Conservation (phyloP, 768 basidiomycete genomes). For the Lepiota brunneoincarnata region DNA sequence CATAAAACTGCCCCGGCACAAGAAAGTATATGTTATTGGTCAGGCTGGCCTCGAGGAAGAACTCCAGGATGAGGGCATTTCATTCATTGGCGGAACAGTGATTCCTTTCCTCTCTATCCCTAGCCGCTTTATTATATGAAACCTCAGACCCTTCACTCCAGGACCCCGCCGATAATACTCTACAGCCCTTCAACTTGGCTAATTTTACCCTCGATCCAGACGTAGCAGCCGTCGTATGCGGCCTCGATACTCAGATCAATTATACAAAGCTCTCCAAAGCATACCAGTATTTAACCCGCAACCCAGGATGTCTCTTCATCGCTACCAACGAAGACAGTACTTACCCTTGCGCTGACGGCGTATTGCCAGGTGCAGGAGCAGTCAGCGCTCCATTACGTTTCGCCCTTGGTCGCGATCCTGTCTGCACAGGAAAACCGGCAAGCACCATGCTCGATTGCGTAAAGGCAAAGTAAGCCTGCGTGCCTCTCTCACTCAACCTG, state of each 20-base stretch:
- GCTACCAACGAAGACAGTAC: slow-evolving; percentile 93
- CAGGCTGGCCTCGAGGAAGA: slow-evolving; percentile 93
- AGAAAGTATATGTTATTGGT: slow-evolving; percentile 96
- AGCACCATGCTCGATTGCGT: slow-evolving; percentile 93
- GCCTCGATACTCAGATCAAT: slow-evolving; percentile 82
- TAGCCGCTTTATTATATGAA: slow-evolving; percentile 1
- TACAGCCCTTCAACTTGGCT: slow-evolving; percentile 63
- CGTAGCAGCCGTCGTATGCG: slow-evolving; percentile 93
- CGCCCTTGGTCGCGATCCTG: slow-evolving; percentile 66
- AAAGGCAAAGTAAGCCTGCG: slow-evolving; percentile 48
- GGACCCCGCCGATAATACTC: slow-evolving; percentile 83
- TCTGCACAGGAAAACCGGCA: slow-evolving; percentile 89
- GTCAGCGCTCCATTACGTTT: slow-evolving; percentile 80
- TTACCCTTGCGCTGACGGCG: slow-evolving; percentile 68
- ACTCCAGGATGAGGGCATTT: slow-evolving; percentile 81
- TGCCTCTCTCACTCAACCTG: neutral
- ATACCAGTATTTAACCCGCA: slow-evolving; percentile 82
- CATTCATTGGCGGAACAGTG: slow-evolving; percentile 83
- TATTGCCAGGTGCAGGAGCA: slow-evolving; percentile 84
- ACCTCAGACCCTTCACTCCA: slow-evolving; percentile 28
- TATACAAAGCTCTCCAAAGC: slow-evolving; percentile 95
- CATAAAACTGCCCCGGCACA: slow-evolving; percentile 82
- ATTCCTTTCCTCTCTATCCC: slow-evolving; percentile 3
- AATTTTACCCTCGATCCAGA: slow-evolving; percentile 72
- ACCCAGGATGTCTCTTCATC: slow-evolving; percentile 79